Conservation (phyloP, 208 protist genomes). For the Trypanosoma caninum region DNA sequence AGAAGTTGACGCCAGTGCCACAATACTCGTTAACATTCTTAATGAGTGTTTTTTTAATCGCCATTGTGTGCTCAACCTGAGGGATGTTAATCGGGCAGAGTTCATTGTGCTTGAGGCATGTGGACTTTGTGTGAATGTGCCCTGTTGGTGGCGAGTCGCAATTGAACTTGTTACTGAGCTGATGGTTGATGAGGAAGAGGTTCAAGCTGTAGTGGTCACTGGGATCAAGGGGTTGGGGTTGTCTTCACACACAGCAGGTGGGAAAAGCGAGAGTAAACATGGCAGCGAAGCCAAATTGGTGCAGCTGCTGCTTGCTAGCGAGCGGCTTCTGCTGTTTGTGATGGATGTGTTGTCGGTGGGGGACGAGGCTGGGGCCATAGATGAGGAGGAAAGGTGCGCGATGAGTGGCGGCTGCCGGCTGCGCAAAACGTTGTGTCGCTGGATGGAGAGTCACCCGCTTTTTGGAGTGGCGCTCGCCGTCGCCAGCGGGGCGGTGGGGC, state of each 20-base stretch:
- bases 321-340: conserved; percentile 17
- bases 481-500: conserved; percentile 21
- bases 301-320: conserved; percentile 16
- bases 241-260: neutral
- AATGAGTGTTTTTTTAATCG: conserved; percentile 21
- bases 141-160: conserved; percentile 25
- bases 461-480: conserved; percentile 41
- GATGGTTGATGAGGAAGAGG: conserved; percentile 6
- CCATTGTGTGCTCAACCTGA: conserved; percentile 8
- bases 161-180: conserved; percentile 15
- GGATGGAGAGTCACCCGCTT: conserved; percentile 30
- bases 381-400: neutral
- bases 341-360: neutral
- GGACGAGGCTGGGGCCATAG: neutral
- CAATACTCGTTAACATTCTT: conserved; percentile 12
- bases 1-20: conserved; percentile 28
- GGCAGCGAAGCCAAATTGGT: conserved; percentile 11
- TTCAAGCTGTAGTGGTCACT: neutral
- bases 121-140: conserved; percentile 15
- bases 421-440: neutral
- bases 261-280: neutral
- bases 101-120: conserved; percentile 8
- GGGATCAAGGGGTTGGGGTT: neutral
- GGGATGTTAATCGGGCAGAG: conserved; percentile 17
- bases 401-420: neutral